Evolutionary conservation across 768 basidiomycete genomes (phyloP), one percentile per base, ranked within the genome.

Genomic region (Exsudoporus frostii): DNA sequence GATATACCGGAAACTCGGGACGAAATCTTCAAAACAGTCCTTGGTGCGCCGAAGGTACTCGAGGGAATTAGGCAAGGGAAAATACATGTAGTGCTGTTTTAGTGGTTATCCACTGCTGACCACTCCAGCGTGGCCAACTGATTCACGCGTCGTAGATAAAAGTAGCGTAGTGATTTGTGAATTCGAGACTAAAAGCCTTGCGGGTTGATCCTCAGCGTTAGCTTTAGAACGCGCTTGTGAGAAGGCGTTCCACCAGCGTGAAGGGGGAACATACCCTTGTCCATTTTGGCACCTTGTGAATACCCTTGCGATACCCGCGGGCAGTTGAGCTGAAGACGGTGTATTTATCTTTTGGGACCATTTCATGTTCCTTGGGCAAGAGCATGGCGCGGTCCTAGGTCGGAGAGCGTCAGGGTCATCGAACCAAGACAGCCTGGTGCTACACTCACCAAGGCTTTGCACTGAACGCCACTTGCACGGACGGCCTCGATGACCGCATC

Each of bases 271-370:
- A 54, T 59, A 95, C 94, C 71, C 92, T 80, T 45, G 95, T 97
- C 84, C 88, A 98, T 66, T 97, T 96, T n/a, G 95, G 95, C 25
- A 96, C 90, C 65, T 95, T 95, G 74, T 98, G 95, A 45, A 97
- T 92, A 24, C 92, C 90, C 64, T 98, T 98, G 40, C 96, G 77
- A 71, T 96, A 99, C 7, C 90, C 88, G 53, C 71, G 76, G 1
- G 75, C 74, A 37, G 80, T 83, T 5, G 81, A 76, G 36, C 81
- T 83, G 72, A 94, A 98, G 19, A 89, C 83, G 4, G 95, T 97
- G 74, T 98, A 99, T 71, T 99, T 99, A 76, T 98, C 96, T 63
- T 79, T 83, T 1, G 96, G 75, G 11, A 74, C 79, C 97, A 98
- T 98, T 72, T 97, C 92, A 58, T 86, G 78, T 67, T 98, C 93